phyloP scores from a whole-genome alignment of 257 asterid species.

The Nyctanthes arbortristis region DNA sequence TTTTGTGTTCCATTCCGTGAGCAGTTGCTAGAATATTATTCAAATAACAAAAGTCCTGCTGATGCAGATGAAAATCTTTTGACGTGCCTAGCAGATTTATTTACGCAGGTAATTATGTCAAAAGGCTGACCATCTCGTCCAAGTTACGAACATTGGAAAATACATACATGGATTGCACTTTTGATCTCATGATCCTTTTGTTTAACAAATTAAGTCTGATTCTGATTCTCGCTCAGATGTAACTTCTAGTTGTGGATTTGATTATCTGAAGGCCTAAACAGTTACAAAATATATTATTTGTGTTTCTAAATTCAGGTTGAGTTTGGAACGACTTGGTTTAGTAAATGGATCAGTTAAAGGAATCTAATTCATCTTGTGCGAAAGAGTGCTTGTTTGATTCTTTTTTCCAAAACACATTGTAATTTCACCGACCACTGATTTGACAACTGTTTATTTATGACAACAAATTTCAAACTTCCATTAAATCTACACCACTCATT shows the following conservation, averaged over 20 bases:
- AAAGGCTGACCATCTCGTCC: slow-evolving; percentile 5
- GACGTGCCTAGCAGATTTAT: slow-evolving; percentile 86
- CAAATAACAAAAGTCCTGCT: slow-evolving; percentile 63
- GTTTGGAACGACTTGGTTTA: neutral
- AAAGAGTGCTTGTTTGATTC: too few species aligned
- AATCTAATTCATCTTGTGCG: neutral
- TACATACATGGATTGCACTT: slow-evolving; percentile 16
- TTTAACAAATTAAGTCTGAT: neutral
- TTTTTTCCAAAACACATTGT: too few species aligned
- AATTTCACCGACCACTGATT: too few species aligned
- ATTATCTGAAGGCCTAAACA: neutral
- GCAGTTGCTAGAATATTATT: slow-evolving; percentile 77
- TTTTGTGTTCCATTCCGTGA: slow-evolving; percentile 92
- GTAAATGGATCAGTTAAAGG: neutral
- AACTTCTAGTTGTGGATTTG: neutral
- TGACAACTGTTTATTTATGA: too few species aligned
- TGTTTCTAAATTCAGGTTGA: neutral
- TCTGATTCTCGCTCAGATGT: neutral
- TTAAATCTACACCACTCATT: too few species aligned
- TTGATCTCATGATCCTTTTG: neutral
- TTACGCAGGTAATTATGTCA: slow-evolving; percentile 59
- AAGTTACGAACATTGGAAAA: slow-evolving; percentile 9
- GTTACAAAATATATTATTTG: neutral
- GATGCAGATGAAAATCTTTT: too few species aligned
- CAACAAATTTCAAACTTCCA: too few species aligned